These are phyloP conservation scores for thale cress (Arabidopsis thaliana) DNA, from an alignment of 345 rosid species.

Conservation along the genomic window DNA sequence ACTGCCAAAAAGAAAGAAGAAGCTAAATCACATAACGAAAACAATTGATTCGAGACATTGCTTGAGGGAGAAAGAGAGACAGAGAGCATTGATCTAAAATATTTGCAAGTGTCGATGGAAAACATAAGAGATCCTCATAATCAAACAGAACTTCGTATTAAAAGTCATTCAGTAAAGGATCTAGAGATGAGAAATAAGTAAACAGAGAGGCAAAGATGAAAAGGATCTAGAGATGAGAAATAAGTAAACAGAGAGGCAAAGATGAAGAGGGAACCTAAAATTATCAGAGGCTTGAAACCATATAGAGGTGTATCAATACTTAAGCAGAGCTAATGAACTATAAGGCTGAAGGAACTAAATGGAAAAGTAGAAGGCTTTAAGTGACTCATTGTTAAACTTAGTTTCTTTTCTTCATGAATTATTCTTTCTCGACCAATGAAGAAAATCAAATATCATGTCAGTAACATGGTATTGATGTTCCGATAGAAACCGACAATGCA, in stretches of 20 bases:
- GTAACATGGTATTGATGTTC: background rate
- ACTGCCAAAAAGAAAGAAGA: constrained; percentile 53
- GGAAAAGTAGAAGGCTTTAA: constrained; percentile 7
- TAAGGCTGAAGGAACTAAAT: background rate
- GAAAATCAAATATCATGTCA: too few species aligned
- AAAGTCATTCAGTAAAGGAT: background rate
- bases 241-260: background rate
- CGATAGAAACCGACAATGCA: background rate
- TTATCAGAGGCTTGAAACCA: constrained; percentile 1
- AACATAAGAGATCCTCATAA: background rate
- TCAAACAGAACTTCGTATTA: background rate
- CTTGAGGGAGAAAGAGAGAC: constrained; percentile 12
- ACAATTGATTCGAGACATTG: background rate
- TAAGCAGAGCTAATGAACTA: background rate
- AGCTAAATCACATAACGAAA: constrained; percentile 9
- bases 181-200: background rate
- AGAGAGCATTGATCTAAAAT: constrained; percentile 4
- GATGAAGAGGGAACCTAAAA: background rate
- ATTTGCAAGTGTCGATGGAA: background rate
- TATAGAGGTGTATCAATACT: background rate
- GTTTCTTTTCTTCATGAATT: too few species aligned
- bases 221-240: background rate
- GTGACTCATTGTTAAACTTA: too few species aligned
- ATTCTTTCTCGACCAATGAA: too few species aligned
- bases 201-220: constrained; percentile 1